phyloP scores from a whole-genome alignment of 768 basidiomycete species.

The Auricularia sp. region DNA sequence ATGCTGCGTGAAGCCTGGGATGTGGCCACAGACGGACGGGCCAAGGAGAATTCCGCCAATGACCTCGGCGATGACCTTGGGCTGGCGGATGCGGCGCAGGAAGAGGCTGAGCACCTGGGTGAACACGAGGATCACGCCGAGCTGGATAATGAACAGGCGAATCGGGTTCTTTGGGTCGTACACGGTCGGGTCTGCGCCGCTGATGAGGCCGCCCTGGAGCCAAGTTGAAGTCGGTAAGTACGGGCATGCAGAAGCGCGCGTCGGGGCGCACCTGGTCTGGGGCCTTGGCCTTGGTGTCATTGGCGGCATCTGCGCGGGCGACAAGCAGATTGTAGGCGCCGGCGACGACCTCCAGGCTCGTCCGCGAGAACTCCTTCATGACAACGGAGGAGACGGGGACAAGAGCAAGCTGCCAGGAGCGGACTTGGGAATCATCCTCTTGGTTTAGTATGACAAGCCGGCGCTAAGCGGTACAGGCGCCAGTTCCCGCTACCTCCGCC shows the following conservation, averaged over 20 bases:
- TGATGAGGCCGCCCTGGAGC: background rate
- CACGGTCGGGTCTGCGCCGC: background rate
- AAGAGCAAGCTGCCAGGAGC: background rate
- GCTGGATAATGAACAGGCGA: conserved; percentile 24
- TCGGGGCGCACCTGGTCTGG: background rate
- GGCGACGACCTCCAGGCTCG: background rate
- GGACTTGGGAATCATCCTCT: background rate
- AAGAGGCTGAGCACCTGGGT: conserved; percentile 60
- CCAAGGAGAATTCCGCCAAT: conserved; percentile 85
- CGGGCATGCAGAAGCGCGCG: background rate
- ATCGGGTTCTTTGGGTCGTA: conserved; percentile 1
- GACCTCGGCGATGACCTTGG: conserved; percentile 89
- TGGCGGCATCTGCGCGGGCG: background rate
- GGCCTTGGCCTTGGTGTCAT: background rate
- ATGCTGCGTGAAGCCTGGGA: conserved; percentile 53
- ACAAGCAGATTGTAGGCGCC: background rate
- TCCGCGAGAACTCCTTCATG: background rate
- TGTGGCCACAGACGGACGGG: conserved; percentile 61
- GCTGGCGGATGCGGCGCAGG: conserved; percentile 67
- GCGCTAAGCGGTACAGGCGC: background rate
- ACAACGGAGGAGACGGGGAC: background rate
- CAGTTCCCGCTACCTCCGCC: no score
- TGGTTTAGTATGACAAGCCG: background rate
- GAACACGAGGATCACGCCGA: conserved; percentile 66
- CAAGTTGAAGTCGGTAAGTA: background rate